Evolutionary conservation across 805 yeast species (phyloP), one percentile per base, ranked within the genome.

Genomic region (Candida silvatica): DNA sequence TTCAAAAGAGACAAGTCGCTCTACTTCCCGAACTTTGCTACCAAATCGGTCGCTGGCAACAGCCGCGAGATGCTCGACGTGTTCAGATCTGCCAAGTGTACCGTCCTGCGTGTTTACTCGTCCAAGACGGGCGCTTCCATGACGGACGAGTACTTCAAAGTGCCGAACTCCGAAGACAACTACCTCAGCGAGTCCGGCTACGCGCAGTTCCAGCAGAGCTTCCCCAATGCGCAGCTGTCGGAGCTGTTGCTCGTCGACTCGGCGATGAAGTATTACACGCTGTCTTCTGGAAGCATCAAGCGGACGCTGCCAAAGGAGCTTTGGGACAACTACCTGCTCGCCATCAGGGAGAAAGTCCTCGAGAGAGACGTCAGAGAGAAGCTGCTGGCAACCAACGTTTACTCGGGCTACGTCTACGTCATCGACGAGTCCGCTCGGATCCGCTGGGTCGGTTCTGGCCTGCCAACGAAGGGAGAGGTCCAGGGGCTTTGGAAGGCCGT

Each of bases 371-470:
- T 74, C 5, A 72, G 82, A 45, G 76, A 77, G 36, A 55, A 69
- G 18, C 56, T 90, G 24, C 61, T 71, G 32, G 72, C 87, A 45
- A 78, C 77, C 37, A 90, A 90, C 52, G 69, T 74, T 17, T 82
- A 80, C 46, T 74, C 94, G 2, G 97, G 97, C 0, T 87, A 84
- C 51, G 63, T 87, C 8, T 80, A 86, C 44, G 62, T 90, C 4
- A 69, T 92, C 24, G 98, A 92, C 51, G 65, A 64, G 12, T 63
- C 75, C 11, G 79, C 80, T 34, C 78, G 71, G 47, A 80, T 92
- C 36, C 66, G 97, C 46, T 90, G 97, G 97, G 87, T 86, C 17
- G 83, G 86, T 4, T 75, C 94, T 46, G 98, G 97, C 2, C 72
- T 69, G 27, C 80, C 95, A 2, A 66, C 67, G 12, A 74, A 69